phyloP scores from a whole-genome alignment of 108 stramenopile genomes.

The Bacterosira constricta region DNA sequence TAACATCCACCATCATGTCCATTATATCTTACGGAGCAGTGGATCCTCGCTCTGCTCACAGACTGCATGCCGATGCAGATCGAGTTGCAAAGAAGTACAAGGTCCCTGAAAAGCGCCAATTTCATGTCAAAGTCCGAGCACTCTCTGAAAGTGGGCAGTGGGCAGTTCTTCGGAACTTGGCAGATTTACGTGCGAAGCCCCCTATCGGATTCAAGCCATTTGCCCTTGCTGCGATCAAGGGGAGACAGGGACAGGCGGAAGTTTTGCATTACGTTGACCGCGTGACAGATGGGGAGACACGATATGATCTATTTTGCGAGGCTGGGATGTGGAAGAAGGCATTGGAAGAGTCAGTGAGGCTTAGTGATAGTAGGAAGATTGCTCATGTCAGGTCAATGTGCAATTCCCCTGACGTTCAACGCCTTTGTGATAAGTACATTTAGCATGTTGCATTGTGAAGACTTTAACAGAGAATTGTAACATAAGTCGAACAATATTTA shows the following conservation, averaged over 20 bases:
- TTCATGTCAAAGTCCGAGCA: conserved; percentile 83
- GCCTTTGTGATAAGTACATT: conserved; percentile 62
- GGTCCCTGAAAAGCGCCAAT: conserved; percentile 83
- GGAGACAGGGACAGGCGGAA: conserved; percentile 55
- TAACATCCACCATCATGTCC: conserved; percentile 70
- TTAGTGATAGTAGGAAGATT: conserved; percentile 68
- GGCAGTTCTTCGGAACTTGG: conserved; percentile 66
- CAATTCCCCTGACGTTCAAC: conserved; percentile 70
- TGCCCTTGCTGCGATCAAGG: conserved; percentile 78
- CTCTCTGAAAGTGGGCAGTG: conserved; percentile 79
- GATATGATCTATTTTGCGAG: conserved; percentile 75
- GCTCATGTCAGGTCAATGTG: conserved; percentile 68
- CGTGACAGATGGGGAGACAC: conserved; percentile 66
- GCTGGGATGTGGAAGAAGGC: conserved; percentile 75
- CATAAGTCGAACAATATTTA: too few relatives aligned
- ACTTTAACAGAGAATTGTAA: too few relatives aligned
- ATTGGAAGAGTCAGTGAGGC: conserved; percentile 71
- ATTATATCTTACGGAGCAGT: conserved; percentile 65
- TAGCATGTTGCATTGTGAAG: too few relatives aligned
- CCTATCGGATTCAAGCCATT: conserved; percentile 88
- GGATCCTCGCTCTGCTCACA: conserved; percentile 70
- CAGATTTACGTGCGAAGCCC: conserved; percentile 76
- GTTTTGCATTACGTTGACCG: conserved; percentile 74
- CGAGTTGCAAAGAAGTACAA: conserved; percentile 87
- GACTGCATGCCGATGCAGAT: conserved; percentile 73